Evolutionary conservation across 2,329 filamentous ascomycete species (phyloP).

Genomic region (Didymella segeticola): DNA sequence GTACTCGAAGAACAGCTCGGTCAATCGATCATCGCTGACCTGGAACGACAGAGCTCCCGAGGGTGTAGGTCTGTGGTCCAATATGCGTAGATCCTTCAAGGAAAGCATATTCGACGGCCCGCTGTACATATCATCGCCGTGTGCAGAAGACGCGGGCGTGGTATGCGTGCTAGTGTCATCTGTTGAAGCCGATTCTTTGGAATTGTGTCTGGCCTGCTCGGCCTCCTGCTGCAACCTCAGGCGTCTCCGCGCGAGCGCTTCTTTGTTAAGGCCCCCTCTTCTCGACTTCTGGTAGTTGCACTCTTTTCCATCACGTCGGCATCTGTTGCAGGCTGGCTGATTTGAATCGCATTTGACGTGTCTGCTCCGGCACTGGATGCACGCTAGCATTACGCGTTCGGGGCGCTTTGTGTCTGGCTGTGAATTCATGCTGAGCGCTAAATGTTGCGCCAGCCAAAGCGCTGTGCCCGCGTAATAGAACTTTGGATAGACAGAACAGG

Average conservation of each 20-base stretch:
- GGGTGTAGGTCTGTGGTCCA: not conserved
- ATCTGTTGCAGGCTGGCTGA: conserved; percentile 41
- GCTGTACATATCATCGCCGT: conserved; percentile 1
- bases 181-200: not conserved
- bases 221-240: conserved; percentile 37
- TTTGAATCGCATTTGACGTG: conserved; percentile 46
- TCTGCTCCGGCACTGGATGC: conserved; percentile 42
- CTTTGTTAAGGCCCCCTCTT: conserved; percentile 45
- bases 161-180: not conserved
- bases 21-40: conserved; percentile 34
- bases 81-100: conserved; percentile 7
- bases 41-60: conserved; percentile 27
- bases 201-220: conserved; percentile 21
- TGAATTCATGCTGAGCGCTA: conserved; percentile 27
- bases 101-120: conserved; percentile 1
- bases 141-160: conserved; percentile 4
- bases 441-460: not conserved
- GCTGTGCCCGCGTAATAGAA: not conserved
- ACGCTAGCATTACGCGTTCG: conserved; percentile 42
- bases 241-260: conserved; percentile 37
- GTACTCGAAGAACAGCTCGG: conserved; percentile 48
- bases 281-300: conserved; percentile 43
- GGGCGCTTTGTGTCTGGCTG: conserved; percentile 26
- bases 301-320: conserved; percentile 42
- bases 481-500: not conserved